Evolutionary conservation across 2,329 filamentous ascomycete species (phyloP), one percentile per base, ranked within the genome.

Genomic region (Tolypocladium sp.): DNA sequence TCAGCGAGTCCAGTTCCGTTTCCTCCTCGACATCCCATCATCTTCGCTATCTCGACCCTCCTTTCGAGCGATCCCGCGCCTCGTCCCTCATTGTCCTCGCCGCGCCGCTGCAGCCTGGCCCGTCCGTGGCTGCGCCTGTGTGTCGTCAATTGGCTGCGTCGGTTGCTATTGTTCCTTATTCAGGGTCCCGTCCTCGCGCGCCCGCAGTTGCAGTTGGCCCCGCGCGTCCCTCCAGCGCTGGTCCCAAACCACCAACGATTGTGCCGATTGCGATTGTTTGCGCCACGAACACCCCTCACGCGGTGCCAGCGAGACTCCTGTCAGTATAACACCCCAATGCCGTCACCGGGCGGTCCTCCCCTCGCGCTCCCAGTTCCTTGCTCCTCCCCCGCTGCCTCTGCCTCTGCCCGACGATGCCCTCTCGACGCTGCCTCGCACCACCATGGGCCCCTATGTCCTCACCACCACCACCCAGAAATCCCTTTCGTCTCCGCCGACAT

Each of bases 401-500:
- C 46, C 46, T 49, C n/a, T 33, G 1, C 46, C 27, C 30, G 3
- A 52, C 20, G 49, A 33, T 35, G 49, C 30, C 30, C 49, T 33
- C 49, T 5, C 30, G 49, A 13, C 49, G 30, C 49, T 12, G 27
- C 25, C 49, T 52, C 9, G 49, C 49, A 35, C 37, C 13, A 15
- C 10, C 49, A 52, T 52, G 49, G 49, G 27, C 30, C 49, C 57
- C 55, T 33, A 20, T 46, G 40, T 30, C 53, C 37, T 46, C 55
- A 57, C 46, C 35, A 42, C 46, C 38, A 41, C 41, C 30, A 37
- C 4, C 25, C 30, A 27, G 25, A 40, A 12, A 12, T 22, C 5
- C 46, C 58, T 4, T 51, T 44, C 40, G 38, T 56, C 46, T 38
- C 22, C 55, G 22, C 58, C 61, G 49, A 57, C 60, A 58, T 22